Percentiles rank a stretch among this genome's conserved stretches.
These are phyloP conservation scores for Eutrema yunnanense DNA, from an alignment of 345 rosid species.

Conservation along the genomic window DNA sequence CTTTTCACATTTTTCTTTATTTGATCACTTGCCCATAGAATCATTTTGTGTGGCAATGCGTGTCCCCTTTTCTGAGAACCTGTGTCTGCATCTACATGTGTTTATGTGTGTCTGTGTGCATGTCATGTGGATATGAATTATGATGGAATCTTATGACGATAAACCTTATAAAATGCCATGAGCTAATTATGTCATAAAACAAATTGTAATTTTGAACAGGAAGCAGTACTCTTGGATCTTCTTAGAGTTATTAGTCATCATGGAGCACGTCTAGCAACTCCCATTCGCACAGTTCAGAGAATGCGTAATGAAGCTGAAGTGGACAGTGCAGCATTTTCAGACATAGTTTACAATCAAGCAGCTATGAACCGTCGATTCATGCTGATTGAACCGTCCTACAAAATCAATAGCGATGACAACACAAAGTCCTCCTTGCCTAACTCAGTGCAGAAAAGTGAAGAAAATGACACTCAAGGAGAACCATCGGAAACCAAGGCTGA, in stretches of 20 bases:
- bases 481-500: constrained; percentile 20
- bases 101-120: background rate
- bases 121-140: background rate
- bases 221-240: constrained; percentile 85
- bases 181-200: background rate
- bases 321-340: constrained; percentile 64
- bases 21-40: background rate
- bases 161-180: background rate
- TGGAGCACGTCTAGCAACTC: constrained; percentile 85
- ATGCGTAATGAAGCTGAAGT: constrained; percentile 61
- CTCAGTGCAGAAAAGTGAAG: constrained; percentile 36
- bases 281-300: constrained; percentile 84
- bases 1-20: background rate
- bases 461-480: constrained; percentile 46
- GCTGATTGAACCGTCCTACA: constrained; percentile 73
- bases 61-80: background rate
- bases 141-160: constrained; percentile 7
- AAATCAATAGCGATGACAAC: constrained; percentile 56
- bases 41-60: background rate
- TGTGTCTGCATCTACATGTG: background rate
- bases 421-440: constrained; percentile 43
- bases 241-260: constrained; percentile 86
- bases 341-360: constrained; percentile 46
- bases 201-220: constrained; percentile 45
- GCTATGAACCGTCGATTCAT: constrained; percentile 50